Evolutionary conservation across 169 alveolate species (phyloP).

Genomic region (Plasmodium vivax): DNA sequence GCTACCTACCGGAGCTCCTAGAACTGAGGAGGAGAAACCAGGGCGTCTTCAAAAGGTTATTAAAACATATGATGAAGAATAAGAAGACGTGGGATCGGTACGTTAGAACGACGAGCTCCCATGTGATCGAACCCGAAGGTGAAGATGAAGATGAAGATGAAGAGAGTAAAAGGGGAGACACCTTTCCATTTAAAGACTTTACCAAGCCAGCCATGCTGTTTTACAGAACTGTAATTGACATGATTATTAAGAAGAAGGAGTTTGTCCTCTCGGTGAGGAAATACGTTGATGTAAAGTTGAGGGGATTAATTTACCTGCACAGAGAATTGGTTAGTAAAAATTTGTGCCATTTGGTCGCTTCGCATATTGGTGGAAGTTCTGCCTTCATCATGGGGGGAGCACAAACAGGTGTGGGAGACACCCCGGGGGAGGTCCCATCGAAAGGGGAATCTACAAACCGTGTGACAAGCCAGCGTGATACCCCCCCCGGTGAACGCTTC

Average conservation of each 20-base stretch:
- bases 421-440: not conserved
- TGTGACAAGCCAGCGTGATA: not conserved
- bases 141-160: not conserved
- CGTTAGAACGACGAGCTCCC: not conserved
- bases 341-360: conserved; percentile 15
- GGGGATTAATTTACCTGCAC: not conserved
- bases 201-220: conserved; percentile 11
- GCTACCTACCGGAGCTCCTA: conserved; percentile 9
- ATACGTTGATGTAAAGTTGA: conserved; percentile 3
- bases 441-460: not conserved
- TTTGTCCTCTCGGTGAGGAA: not conserved
- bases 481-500: not conserved
- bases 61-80: conserved; percentile 2
- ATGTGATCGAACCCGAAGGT: not conserved
- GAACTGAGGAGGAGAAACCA: not conserved
- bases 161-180: not conserved
- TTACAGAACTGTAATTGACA: conserved; percentile 19
- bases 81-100: conserved; percentile 8
- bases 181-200: conserved; percentile 30
- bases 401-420: not conserved
- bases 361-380: not conserved
- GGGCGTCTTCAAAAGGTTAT: conserved; percentile 1
- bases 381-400: not conserved
- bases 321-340: not conserved
- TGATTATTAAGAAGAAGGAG: conserved; percentile 1